Evolutionary conservation across 129 eudicot species (phyloP), one percentile per base, ranked within the genome.

Genomic region (Pseudognaphalium luteoalbum): DNA sequence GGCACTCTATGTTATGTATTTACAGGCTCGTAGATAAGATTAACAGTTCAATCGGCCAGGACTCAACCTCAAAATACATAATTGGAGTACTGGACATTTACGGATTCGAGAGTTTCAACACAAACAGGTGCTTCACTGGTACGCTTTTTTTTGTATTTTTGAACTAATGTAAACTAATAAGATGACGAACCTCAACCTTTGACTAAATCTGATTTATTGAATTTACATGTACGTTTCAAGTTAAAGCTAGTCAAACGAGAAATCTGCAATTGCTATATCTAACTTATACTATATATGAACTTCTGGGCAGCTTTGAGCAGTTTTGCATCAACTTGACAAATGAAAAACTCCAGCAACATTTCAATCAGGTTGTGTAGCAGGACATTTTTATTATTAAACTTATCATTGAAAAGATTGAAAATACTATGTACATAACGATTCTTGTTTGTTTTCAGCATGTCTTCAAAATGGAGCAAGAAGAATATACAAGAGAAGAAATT

Each of bases 401-500:
- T 51, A 70, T 73, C 21, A 16, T 12, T 59, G 39, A 68, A 28
- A 39, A 41, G 11, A 8, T 60, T 57, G 47, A 64, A 65, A 47
- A 65, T 50, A 65, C 22, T 51, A 65, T 33, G 54, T 65, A 65
- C 29, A 39, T 73, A 73, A 60, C n/a, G 34, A 39, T 21, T 63
- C 58, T 57, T 68, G 35, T 57, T 57, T 75, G 34, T 82, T 71
- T 80, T 42, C 92, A 93, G 98, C 98, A 93, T 74, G 96, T 93
- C 37, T 90, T 93, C 42, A 93, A 90, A 81, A 90, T 93, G 98
- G 97, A 93, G 88, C 98, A 93, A 90, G 98, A 93, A 72, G 96
- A 90, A 82, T 93, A 93, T 70, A 91, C 96, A 3, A 93, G 86
- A 83, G 98, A 93, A 81, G 96, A 93, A 72, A 93, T 90, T 57